Conservation (phyloP, 495 filamentous ascomycete species). For the Penicillium odoratum region DNA sequence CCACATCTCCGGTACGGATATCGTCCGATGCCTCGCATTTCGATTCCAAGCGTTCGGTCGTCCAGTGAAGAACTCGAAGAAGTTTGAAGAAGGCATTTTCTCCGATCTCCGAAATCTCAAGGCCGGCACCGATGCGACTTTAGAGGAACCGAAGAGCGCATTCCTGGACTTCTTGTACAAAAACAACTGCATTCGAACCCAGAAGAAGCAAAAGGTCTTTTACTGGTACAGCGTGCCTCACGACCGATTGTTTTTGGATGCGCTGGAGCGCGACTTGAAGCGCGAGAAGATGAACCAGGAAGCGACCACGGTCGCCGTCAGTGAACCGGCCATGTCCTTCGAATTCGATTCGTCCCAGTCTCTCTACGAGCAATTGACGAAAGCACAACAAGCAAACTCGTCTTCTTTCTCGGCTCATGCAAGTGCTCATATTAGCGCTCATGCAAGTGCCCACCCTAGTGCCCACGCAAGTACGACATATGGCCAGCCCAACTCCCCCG, state of each 20-base stretch:
- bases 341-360: constrained; percentile 99
- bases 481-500: constrained; percentile 79
- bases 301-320: constrained; percentile 92
- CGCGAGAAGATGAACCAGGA: constrained; percentile 99
- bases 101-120: constrained; percentile 98
- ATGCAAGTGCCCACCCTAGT: no score
- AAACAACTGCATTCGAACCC: constrained; percentile 99
- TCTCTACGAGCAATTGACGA: constrained; percentile 98
- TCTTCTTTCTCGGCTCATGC: constrained; percentile 91
- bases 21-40: constrained; percentile 96
- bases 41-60: constrained; percentile 98
- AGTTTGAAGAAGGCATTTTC: constrained; percentile 99
- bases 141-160: constrained; percentile 97
- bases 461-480: constrained; percentile 76
- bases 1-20: constrained; percentile 98
- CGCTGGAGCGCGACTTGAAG: constrained; percentile 94
- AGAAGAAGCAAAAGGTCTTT: constrained; percentile 99
- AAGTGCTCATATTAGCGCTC: constrained; percentile 24
- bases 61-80: constrained; percentile 99
- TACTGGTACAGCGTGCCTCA: constrained; percentile 99
- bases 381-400: constrained; percentile 96
- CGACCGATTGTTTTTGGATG: constrained; percentile 95
- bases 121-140: constrained; percentile 96
- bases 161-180: constrained; percentile 99
- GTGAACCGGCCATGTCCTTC: constrained; percentile 94